A percentile compares a stretch with the other conserved stretches of the same genome.
phyloP scores from a whole-genome alignment of 2,329 filamentous ascomycete species.

The Colletotrichum chlorophyti region DNA sequence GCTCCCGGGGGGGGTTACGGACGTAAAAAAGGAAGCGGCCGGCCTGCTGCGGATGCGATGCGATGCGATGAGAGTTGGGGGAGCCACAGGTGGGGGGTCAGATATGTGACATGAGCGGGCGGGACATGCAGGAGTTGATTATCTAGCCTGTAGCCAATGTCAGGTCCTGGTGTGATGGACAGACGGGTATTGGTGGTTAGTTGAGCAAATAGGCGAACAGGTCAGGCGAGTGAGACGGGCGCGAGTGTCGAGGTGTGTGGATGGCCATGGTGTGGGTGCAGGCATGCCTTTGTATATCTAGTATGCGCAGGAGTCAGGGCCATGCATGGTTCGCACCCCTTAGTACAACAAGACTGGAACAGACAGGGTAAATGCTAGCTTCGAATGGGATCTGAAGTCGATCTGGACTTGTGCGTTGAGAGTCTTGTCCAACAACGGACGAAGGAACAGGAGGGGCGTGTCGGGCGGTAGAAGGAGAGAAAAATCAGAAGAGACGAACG shows the following conservation, averaged over 20 bases:
- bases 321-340: not conserved
- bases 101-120: slow-evolving; percentile 15
- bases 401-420: slow-evolving; percentile 6
- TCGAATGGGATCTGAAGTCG: not conserved
- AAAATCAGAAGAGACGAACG: not conserved
- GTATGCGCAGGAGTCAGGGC: no score
- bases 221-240: not conserved
- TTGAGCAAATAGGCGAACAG: not conserved
- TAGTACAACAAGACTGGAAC: not conserved
- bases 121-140: slow-evolving; percentile 21
- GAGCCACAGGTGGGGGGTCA: slow-evolving; percentile 1
- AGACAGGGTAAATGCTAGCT: not conserved
- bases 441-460: not conserved
- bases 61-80: no score
- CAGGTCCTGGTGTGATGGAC: not conserved
- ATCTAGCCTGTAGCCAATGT: not conserved
- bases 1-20: slow-evolving; percentile 26
- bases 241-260: not conserved
- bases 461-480: not conserved
- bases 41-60: slow-evolving; percentile 19
- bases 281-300: slow-evolving; percentile 19
- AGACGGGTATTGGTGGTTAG: not conserved
- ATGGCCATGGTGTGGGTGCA: slow-evolving; percentile 8
- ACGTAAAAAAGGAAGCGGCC: slow-evolving; percentile 27
- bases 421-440: slow-evolving; percentile 12